Evolutionary conservation across 306 rosid genomes (phyloP).

Genomic region (Pachyrhizus erosus): DNA sequence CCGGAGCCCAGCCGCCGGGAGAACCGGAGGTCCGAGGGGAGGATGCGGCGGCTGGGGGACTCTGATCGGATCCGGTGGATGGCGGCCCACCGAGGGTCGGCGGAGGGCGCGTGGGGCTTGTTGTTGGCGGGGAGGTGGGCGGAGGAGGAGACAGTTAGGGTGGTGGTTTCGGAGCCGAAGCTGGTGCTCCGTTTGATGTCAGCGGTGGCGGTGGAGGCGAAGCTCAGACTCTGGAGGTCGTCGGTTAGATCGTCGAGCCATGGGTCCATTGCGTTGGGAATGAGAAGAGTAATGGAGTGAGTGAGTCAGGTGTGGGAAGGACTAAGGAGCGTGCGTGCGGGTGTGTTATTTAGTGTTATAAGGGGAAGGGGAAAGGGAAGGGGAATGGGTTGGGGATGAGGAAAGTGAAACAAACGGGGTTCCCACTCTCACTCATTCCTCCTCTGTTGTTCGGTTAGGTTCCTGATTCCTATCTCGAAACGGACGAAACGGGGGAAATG

Average conservation of each 20-base stretch:
- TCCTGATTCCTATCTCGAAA: not conserved
- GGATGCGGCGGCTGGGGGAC: constrained; percentile 55
- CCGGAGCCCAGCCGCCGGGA: constrained; percentile 72
- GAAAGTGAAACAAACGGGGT: constrained; percentile 21
- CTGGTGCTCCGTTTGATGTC: constrained; percentile 75
- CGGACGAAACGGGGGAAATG: not conserved
- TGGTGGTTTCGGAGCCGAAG: constrained; percentile 73
- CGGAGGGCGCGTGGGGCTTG: constrained; percentile 66
- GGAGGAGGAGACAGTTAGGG: constrained; percentile 66
- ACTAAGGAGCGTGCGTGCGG: not conserved
- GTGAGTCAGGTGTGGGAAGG: not conserved
- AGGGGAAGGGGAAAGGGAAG: too few species aligned
- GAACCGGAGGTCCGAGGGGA: constrained; percentile 76
- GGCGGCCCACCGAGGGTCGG: constrained; percentile 80
- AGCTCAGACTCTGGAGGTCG: constrained; percentile 80
- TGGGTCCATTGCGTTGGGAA: constrained; percentile 65
- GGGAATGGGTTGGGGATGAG: not conserved
- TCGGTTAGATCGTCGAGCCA: constrained; percentile 78
- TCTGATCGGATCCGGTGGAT: constrained; percentile 77
- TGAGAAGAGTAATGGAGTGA: not conserved
- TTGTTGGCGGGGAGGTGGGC: constrained; percentile 38
- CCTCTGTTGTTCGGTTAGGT: not conserved
- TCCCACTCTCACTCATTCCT: not conserved
- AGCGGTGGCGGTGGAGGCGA: constrained; percentile 67
- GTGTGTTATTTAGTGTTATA: not conserved